Evolutionary conservation across 2,329 filamentous ascomycete species (phyloP), one percentile per base, ranked within the genome.

Genomic region (Leptographium flavum): DNA sequence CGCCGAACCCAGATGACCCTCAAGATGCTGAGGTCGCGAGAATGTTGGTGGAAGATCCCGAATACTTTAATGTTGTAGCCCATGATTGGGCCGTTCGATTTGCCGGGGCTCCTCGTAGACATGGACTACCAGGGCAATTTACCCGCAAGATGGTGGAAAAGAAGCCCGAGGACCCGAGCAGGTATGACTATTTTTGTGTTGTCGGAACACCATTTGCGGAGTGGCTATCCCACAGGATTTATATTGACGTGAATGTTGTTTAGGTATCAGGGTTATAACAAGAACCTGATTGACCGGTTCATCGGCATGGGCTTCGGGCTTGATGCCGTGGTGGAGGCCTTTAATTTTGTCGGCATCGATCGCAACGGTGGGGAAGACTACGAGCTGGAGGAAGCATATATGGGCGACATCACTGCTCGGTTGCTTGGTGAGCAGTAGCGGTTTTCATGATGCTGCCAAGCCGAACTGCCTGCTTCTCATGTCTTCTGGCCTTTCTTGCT

Each of bases 1-100:
- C 81, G 17, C 92, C 92, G 4, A 93, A 98, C 61, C 90, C 92
- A 0, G 93, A 90, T 56, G 92, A 98, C 53, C 92, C 92, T 0
- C 92, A 98, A 66, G 92, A 98, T 57, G 88, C 88, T 33, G 87
- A 95, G 61, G 92, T 96, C 1, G 92, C 92, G 22, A 79, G 75
- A 56, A 94, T 95, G 86, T 72, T 96, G 57, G 70, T 94, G 48
- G 74, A 80, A 3, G 75, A 84, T 39, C 87, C 86, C 0, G 76
- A 83, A 40, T 76, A 79, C 46, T 96, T 95, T 57, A 79, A 84
- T 45, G 73, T 78, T 51, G 81, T 83, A 52, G 92, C 92, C 1
- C 79, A 87, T 50, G 84, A 95, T 53, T 98, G 92, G 92, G 86
- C 92, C 3, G 76, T 93, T 38, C 74, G 76, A 54, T 76, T 88